Evolutionary conservation across 306 rosid genomes (phyloP), one percentile per base, ranked within the genome.

Genomic region (barrel medic (Medicago truncatula)): DNA sequence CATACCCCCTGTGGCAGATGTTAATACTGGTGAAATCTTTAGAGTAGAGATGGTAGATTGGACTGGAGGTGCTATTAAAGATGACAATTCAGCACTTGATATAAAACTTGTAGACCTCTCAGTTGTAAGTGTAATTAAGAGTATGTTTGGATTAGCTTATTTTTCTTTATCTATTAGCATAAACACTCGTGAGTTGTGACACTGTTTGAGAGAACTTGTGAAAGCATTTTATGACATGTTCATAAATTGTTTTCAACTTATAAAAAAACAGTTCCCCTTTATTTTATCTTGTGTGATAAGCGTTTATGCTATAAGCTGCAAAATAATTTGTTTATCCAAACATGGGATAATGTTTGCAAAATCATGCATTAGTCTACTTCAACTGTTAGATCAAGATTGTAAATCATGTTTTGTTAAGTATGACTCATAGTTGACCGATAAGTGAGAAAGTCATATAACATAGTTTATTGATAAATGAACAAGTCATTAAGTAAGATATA

Each of bases 41-140:
- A 87, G 92, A 77, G 77, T 91, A 75, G 96, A 91, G 78, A 91
- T 89, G 96, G 84, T 89, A 25, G 98, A 89, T 25, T 91, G 98
- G 93, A 93, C 96, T 2, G 96, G 89, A 34, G 92, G 97, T 68
- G 79, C 84, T 71, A 74, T 91, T 17, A 84, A 84, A 75, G 96
- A 87, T 70, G 85, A 91, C 67, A 82, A 83, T 71, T 88, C 97
- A 60, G 89, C 97, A 28, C 82, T 79, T 9, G 96, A 88, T 78
- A 57, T 91, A 63, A 87, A 93, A 83, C 72, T 59, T 36, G 0
- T 71, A 44, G 90, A 93, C 80, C 93, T 88, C 71, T 86, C 97
- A 9, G 18, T 78, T 74, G 96, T 93, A 82, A 91, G 98, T 84
- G 56, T 44, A 50, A 8, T 63, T 49, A 44, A 4, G 38, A 34